phyloP scores from a whole-genome alignment of 768 basidiomycete genomes.

The Lactarius trivialis region DNA sequence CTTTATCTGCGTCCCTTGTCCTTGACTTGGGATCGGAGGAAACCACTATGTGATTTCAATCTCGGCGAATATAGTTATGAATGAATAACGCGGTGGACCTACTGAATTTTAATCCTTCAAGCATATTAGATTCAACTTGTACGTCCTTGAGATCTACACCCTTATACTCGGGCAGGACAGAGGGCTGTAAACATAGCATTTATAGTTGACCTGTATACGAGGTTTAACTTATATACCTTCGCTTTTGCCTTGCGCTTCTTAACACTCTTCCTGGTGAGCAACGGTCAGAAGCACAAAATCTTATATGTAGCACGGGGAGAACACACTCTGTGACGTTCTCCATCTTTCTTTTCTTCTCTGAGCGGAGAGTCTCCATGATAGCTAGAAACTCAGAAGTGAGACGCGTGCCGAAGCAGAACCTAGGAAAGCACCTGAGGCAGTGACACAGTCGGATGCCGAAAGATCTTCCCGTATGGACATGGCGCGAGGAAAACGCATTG shows the following conservation, averaged over 20 bases:
- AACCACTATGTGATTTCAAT: conserved; percentile 45
- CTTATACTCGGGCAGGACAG: conserved; percentile 57
- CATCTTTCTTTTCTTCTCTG: conserved; percentile 71
- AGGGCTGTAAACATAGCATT: conserved; percentile 35
- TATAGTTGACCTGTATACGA: neutral
- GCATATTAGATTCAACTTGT: conserved; percentile 54
- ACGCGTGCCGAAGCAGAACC: neutral
- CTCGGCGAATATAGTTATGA: neutral
- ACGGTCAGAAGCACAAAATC: neutral
- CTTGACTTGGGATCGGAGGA: conserved; percentile 67
- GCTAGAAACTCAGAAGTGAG: conserved; percentile 32
- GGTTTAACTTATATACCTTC: conserved; percentile 34
- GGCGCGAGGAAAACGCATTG: conserved; percentile 93
- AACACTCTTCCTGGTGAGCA: conserved; percentile 24
- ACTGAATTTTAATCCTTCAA: conserved; percentile 79
- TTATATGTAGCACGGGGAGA: neutral
- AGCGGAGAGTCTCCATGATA: conserved; percentile 51
- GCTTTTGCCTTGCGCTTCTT: conserved; percentile 50
- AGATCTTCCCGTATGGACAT: conserved; percentile 75
- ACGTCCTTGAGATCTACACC: conserved; percentile 60
- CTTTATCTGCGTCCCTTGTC: conserved; percentile 62
- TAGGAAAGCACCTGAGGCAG: conserved; percentile 49
- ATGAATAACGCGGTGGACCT: conserved; percentile 27
- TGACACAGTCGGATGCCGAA: conserved; percentile 62
- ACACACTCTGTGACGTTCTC: conserved; percentile 48